phyloP scores from a whole-genome alignment of 768 basidiomycete genomes.

The Sarcomyxa edulis region DNA sequence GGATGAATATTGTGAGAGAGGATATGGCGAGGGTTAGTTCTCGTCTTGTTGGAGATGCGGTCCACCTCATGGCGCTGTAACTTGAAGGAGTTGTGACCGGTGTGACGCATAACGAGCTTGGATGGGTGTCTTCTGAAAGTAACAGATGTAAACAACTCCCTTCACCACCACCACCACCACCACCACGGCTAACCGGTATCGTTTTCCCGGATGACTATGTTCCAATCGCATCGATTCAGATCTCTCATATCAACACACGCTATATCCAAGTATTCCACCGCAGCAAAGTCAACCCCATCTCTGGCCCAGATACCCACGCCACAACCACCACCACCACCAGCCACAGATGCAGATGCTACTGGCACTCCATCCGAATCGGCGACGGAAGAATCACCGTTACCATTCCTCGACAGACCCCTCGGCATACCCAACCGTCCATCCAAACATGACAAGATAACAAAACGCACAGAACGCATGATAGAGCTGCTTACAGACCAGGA shows the following conservation, averaged over 20 bases:
- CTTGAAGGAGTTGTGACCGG: not conserved
- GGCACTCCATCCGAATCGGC: conserved; percentile 5
- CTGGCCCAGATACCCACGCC: not conserved
- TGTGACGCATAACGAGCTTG: too few species aligned
- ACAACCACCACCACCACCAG: too few species aligned
- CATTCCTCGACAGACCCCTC: conserved; percentile 56
- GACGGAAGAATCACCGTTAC: conserved; percentile 18
- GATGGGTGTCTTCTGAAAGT: conserved; percentile 2
- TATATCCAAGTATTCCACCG: not conserved
- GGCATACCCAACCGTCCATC: conserved; percentile 72
- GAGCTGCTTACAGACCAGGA: too few species aligned
- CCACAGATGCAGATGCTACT: not conserved
- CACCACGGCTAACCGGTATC: conserved; percentile 2
- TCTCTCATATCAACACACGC: conserved; percentile 3
- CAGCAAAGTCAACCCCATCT: not conserved
- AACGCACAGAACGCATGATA: not conserved
- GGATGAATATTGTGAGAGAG: conserved; percentile 56
- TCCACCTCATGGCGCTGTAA: conserved; percentile 50
- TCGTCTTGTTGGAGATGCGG: conserved; percentile 62
- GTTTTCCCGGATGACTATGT: conserved; percentile 11
- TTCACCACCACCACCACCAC: too few species aligned
- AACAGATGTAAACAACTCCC: too few species aligned
- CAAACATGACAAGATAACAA: conserved; percentile 40
- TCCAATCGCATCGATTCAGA: conserved; percentile 9
- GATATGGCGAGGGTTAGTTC: conserved; percentile 68